phyloP scores from a whole-genome alignment of 2,329 filamentous ascomycete species.

The Neurospora crassa region DNA sequence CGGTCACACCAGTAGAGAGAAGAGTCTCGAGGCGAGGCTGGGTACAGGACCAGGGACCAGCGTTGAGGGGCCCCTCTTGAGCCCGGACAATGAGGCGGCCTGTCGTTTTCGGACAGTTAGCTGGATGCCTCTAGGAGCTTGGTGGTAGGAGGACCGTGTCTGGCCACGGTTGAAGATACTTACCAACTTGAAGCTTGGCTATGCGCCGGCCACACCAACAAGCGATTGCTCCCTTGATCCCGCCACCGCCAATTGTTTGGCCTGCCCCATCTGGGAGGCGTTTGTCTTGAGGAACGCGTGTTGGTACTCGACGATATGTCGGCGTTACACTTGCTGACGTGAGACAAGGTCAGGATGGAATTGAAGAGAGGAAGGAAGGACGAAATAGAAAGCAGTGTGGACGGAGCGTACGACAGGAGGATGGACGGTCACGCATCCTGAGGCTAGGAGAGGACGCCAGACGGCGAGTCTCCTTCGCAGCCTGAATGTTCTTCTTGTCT shows the following conservation, averaged over 20 bases:
- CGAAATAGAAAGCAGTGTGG: not conserved
- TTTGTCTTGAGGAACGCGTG: not conserved
- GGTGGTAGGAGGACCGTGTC: not conserved
- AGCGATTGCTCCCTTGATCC: not conserved
- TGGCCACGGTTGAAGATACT: not conserved
- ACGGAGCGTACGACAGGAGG: not conserved
- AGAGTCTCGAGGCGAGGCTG: not conserved
- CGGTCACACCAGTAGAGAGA: not conserved
- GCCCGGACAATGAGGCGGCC: not conserved
- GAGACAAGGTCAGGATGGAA: not conserved
- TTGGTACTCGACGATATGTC: not conserved
- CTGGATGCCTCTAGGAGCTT: not conserved
- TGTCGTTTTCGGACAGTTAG: not conserved
- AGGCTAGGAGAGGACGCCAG: not conserved
- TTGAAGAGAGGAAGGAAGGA: not conserved
- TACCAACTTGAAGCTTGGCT: not conserved
- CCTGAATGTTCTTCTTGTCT: not conserved
- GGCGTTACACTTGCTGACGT: not conserved
- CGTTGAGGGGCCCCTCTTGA: not conserved
- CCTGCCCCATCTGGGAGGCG: not conserved
- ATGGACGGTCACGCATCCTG: not conserved
- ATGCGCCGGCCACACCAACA: not conserved
- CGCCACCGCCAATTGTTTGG: not conserved
- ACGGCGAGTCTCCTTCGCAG: not conserved
- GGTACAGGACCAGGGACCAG: not conserved